Conservation (phyloP, 208 protist genomes). For the Wallacemonas sp. region DNA sequence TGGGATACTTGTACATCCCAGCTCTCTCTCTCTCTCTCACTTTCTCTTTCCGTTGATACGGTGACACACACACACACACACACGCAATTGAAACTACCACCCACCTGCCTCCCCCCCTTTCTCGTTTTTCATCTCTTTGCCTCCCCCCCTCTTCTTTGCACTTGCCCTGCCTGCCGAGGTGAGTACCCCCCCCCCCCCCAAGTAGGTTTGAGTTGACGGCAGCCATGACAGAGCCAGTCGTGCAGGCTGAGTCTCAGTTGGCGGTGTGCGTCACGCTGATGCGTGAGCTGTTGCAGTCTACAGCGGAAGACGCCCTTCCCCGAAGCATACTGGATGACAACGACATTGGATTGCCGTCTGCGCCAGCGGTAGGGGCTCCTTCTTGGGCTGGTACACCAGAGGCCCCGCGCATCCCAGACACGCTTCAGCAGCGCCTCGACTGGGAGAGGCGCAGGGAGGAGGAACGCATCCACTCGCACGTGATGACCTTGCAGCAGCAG, state of each 20-base stretch:
- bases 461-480: constrained; percentile 41
- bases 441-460: constrained; percentile 58
- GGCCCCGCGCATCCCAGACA: constrained; percentile 50
- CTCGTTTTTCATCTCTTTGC: neutral
- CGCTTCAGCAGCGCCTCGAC: constrained; percentile 66
- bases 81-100: neutral
- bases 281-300: constrained; percentile 35
- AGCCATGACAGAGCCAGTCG: constrained; percentile 66
- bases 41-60: constrained; percentile 3
- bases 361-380: too few species aligned
- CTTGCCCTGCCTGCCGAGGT: neutral
- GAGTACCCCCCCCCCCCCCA: too few species aligned
- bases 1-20: too few species aligned
- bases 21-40: neutral
- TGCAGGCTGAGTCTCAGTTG: constrained; percentile 64
- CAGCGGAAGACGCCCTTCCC: constrained; percentile 68
- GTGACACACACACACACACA: neutral
- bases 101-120: too few species aligned
- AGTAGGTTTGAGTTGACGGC: too few species aligned
- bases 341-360: neutral
- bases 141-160: neutral
- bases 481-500: constrained; percentile 28
- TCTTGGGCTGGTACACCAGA: too few species aligned
- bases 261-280: constrained; percentile 58
- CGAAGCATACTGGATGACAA: constrained; percentile 39